Conservation (phyloP, 352 stramenopile species). For the Pelagophyceae sp. region DNA sequence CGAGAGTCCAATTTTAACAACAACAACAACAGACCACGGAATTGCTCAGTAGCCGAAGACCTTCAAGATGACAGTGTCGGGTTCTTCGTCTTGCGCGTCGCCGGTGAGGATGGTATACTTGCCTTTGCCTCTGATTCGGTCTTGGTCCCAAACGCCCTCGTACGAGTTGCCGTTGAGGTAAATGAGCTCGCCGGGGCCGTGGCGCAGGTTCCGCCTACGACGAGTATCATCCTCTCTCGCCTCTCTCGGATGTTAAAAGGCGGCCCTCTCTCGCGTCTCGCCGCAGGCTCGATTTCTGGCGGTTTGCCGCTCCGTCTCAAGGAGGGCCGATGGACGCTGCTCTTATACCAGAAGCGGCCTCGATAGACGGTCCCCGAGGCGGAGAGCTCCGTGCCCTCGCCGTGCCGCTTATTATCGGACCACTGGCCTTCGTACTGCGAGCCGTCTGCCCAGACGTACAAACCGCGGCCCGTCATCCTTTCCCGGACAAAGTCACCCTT, state of each 20-base stretch:
- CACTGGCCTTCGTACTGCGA: slow-evolving; percentile 55
- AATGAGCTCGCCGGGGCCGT: slow-evolving; percentile 63
- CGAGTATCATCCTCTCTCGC: too few species aligned
- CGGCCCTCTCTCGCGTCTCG: neutral
- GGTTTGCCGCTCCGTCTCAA: neutral
- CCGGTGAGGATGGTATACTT: slow-evolving; percentile 17
- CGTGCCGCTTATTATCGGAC: slow-evolving; percentile 25
- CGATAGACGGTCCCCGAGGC: slow-evolving; percentile 25
- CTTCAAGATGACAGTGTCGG: neutral
- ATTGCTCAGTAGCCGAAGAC: slow-evolving; percentile 4
- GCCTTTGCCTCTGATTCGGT: slow-evolving; percentile 26
- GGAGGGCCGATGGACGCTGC: too few species aligned
- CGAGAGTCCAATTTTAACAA: slow-evolving; percentile 3
- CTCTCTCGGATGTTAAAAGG: slow-evolving; percentile 24
- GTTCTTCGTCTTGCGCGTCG: neutral
- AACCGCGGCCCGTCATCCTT: slow-evolving; percentile 68
- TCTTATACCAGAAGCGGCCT: slow-evolving; percentile 1
- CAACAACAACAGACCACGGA: neutral
- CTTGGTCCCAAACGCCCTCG: slow-evolving; percentile 58
- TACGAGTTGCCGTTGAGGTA: slow-evolving; percentile 65
- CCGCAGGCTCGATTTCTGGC: neutral
- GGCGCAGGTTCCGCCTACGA: slow-evolving; percentile 30
- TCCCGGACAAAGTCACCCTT: slow-evolving; percentile 50
- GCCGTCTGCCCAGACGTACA: slow-evolving; percentile 66
- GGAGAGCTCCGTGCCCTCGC: slow-evolving; percentile 30